These are phyloP conservation scores for Phytophthora boehmeriae DNA, from an alignment of 352 stramenopile species.

Conservation along the genomic window DNA sequence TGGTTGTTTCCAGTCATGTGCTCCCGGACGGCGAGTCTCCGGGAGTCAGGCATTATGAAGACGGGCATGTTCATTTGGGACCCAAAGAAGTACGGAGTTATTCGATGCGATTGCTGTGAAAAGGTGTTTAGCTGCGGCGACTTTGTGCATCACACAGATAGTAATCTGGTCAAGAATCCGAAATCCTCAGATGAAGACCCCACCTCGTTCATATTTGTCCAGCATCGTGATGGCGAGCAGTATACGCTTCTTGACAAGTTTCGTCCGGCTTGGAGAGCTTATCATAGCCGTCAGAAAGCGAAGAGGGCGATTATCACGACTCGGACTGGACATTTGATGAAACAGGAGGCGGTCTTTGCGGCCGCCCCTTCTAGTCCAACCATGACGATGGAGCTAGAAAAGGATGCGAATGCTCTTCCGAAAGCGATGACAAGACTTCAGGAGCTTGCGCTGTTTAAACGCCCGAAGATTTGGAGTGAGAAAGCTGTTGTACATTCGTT, in stretches of 20 bases:
- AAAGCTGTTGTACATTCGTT: slow-evolving; percentile 9
- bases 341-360: neutral
- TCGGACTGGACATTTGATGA: neutral
- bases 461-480: slow-evolving; percentile 12
- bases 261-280: neutral
- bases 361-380: neutral
- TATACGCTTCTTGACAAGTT: slow-evolving; percentile 24
- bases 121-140: slow-evolving; percentile 10
- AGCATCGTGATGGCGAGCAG: slow-evolving; percentile 25
- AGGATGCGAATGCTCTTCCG: neutral
- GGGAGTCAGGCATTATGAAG: slow-evolving; percentile 28
- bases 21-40: slow-evolving; percentile 27
- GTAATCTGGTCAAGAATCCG: slow-evolving; percentile 18
- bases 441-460: slow-evolving; percentile 32
- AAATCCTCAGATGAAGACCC: slow-evolving; percentile 23
- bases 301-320: neutral
- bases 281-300: neutral
- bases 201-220: slow-evolving; percentile 32
- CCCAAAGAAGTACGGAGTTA: slow-evolving; percentile 9
- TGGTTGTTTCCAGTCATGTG: slow-evolving; percentile 33
- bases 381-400: slow-evolving; percentile 1
- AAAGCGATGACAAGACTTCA: slow-evolving; percentile 7
- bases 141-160: slow-evolving; percentile 36
- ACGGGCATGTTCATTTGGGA: slow-evolving; percentile 30
- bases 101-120: slow-evolving; percentile 29